Conservation (phyloP, 1,284 basidiomycete species). For the Ustilago xerochloae region DNA sequence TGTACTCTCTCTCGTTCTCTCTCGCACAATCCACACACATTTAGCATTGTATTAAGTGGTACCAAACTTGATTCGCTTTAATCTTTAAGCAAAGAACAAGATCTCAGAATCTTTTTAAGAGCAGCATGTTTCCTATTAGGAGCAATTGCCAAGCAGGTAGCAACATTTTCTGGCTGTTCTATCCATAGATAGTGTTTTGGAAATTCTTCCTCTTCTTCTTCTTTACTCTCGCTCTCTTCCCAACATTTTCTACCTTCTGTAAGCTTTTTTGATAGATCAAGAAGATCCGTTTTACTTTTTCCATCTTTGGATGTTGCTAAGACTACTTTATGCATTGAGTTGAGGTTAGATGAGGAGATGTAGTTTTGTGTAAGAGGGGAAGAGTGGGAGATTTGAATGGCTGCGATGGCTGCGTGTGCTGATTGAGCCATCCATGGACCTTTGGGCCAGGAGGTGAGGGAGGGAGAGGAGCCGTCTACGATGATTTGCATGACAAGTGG, state of each 20-base stretch:
- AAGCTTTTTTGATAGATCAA: slow-evolving; percentile 62
- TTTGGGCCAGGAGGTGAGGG: slow-evolving; percentile 71
- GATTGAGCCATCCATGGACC: slow-evolving; percentile 74
- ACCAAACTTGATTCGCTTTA: slow-evolving; percentile 11
- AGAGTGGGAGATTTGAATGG: slow-evolving; percentile 27
- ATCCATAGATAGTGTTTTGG: slow-evolving; percentile 72
- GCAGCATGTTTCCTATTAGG: slow-evolving; percentile 71
- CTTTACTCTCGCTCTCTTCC: slow-evolving; percentile 12
- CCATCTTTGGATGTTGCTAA: slow-evolving; percentile 55
- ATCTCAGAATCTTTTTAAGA: slow-evolving; percentile 69
- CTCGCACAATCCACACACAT: background rate
- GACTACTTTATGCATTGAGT: slow-evolving; percentile 64
- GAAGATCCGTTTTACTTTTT: slow-evolving; percentile 50
- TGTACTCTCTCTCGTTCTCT: slow-evolving; percentile 21
- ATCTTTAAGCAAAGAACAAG: slow-evolving; percentile 70
- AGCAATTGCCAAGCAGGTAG: slow-evolving; percentile 73
- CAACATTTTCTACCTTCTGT: slow-evolving; percentile 33
- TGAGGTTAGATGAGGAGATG: slow-evolving; percentile 36
- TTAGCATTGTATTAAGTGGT: background rate
- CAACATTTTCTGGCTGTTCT: slow-evolving; percentile 73
- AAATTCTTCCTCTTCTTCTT: slow-evolving; percentile 36
- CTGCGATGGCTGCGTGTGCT: slow-evolving; percentile 73
- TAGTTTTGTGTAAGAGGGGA: slow-evolving; percentile 43
- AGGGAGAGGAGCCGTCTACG: slow-evolving; percentile 37
- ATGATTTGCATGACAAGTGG: slow-evolving; percentile 66